Conservation (phyloP, 1,284 basidiomycete species). For the Papiliotrema fonsecae region DNA sequence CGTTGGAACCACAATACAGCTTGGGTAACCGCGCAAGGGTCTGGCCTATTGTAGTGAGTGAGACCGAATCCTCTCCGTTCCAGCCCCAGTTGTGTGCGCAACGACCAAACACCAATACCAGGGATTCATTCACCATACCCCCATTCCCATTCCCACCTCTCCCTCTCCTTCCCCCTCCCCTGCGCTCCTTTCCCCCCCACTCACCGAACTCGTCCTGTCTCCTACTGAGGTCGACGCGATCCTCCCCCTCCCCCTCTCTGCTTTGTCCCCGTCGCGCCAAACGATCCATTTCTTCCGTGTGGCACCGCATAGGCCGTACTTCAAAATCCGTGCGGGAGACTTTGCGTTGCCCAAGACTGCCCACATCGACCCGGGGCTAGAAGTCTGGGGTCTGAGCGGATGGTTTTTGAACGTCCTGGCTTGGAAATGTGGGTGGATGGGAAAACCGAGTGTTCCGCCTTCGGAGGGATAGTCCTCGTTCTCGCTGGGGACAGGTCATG, state of each 20-base stretch:
- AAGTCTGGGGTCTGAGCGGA: constrained; percentile 43
- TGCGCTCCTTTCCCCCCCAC: constrained; percentile 15
- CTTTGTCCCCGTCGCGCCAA: constrained; percentile 17
- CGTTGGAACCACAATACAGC: constrained; percentile 34
- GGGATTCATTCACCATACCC: no score
- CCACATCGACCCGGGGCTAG: constrained; percentile 11
- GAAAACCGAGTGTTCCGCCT: neutral
- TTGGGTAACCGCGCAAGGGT: constrained; percentile 40
- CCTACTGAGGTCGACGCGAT: constrained; percentile 34
- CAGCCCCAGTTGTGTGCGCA: no score
- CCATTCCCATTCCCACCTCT: neutral
- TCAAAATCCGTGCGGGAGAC: constrained; percentile 31
- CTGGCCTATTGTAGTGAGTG: constrained; percentile 41
- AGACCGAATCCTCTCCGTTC: no score
- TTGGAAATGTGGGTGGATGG: constrained; percentile 26
- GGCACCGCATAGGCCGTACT: constrained; percentile 30
- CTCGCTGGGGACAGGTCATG: no score
- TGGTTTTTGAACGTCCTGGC: constrained; percentile 39
- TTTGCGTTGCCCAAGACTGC: constrained; percentile 13
- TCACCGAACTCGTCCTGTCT: constrained; percentile 21
- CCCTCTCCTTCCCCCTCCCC: neutral
- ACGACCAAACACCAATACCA: no score
- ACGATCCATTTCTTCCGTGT: constrained; percentile 35
- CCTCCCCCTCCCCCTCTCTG: constrained; percentile 31
- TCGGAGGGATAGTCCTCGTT: neutral